Base-by-base conservation (phyloP, 2,329 filamentous ascomycete species). In the Westerdykella ornata region DNA sequence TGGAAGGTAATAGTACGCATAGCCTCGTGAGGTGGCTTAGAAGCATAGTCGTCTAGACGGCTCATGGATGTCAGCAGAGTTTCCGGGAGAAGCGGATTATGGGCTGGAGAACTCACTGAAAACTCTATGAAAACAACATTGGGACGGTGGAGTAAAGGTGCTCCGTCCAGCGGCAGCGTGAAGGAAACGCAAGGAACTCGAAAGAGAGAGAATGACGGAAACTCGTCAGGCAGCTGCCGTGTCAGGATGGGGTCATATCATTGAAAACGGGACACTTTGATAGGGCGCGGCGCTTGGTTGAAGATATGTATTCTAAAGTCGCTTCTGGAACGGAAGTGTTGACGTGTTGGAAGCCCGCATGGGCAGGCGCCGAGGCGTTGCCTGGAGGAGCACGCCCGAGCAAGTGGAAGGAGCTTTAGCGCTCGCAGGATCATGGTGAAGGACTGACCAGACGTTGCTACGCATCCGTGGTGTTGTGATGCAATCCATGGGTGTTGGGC, bases 21-120 rank as follows among this genome's bases (percentile, higher is more conserved):
- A 63, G 54, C 56, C 58, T 58, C 57, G 56, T 57, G 41, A 56
- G 49, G 56, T 57, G 60, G 56, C 62, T 57, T 51, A 63, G 46
- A 57, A 60, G 55, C 63, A 66, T 66, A 66, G 48, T 62, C 51
- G 55, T 65, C 64, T 62, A 62, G 43, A 45, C 54, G 49, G 58
- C 62, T 50, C 39, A 45, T 44, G 44, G 41, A 30, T 22, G 51
- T 65, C 47, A 63, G 57, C 57, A 53, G 45, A 53, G 58, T 61
- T 51, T 41, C 51, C 49, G 39, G 37, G 38, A 34, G 46, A 19
- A 40, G 40, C 30, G 20, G 29, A 38, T 33, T 42, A 39, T 9
- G 20, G 34, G 22, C 15, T 40, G 35, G 36, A 39, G 35, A 32
- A 53, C 48, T 47, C 38, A 56, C 63, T 56, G 51, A 59, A 49